Base-by-base conservation (phyloP, 192 early-diverging fungal species). In the Coemansia sp. region DNA sequence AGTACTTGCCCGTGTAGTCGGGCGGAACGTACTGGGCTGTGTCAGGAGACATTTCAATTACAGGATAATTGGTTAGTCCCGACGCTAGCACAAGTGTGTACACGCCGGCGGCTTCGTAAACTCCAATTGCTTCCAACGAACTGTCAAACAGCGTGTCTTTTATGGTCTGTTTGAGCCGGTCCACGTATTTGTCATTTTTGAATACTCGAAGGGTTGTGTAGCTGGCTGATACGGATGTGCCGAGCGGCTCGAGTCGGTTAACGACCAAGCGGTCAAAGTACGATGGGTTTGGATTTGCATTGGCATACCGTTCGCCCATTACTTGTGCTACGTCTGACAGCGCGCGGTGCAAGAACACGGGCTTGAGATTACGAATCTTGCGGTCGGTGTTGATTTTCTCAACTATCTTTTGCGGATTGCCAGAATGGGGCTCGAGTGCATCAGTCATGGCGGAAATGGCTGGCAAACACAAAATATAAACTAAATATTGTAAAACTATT, bases 301-400 rank as follows among this genome's bases (percentile, higher is more conserved):
- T 54, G 0, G 48, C 59, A 35, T 69, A 79, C 1, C 41, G n/a
- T 8, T 61, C 24, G 26, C 76, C 67, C 16, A 79, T 56, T 1
- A 22, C 14, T 29, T 48, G 18, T 11, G 76, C 76, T 1, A 61
- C 68, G 4, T 70, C 55, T n/a, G 59, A 64, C 2, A 79, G 65
- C 3, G 67, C 70, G 29, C 59, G 56, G 65, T 79, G 76, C 18
- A 70, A 59, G 58, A 79, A 79, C 39, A 79, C 61, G 1, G 76
- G 57, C 8, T 64, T 27, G 9, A 63, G 57, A 43, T 65, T 62
- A 19, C 76, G 63, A 8, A 35, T 9, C 35, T 65, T 54, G 13
- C 76, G 64, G 61, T 79, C 76, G 22, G 45, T 55, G 62, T 79
- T 79, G 27, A 79, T 18, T 37, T 72, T 64, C 47, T 71, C 73